Evolutionary conservation across 345 rosid genomes (phyloP).

Genomic region (Raphanus raphanistrum): DNA sequence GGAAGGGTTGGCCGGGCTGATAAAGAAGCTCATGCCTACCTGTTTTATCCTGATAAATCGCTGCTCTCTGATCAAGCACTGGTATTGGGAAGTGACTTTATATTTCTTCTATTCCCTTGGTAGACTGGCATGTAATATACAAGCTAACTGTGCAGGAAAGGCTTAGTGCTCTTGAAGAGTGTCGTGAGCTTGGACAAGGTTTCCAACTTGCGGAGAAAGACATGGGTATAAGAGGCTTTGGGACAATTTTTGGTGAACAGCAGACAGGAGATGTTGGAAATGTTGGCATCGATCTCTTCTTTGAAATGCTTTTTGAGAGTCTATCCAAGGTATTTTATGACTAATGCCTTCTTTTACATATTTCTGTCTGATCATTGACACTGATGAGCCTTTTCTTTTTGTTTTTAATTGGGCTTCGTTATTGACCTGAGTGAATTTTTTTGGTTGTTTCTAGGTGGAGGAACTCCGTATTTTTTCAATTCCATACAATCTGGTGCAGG

Average conservation of each 20-base stretch:
- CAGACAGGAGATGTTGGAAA: constrained; percentile 98
- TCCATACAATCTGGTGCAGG: constrained; percentile 83
- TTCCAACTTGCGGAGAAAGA: constrained; percentile 97
- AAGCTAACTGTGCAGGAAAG: constrained; percentile 65
- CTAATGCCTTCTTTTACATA: constrained; percentile 14
- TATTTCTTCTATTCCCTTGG: constrained; percentile 7
- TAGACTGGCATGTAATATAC: constrained; percentile 32
- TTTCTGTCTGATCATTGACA: constrained; percentile 8
- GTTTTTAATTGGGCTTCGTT: background rate
- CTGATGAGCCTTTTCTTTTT: constrained; percentile 20
- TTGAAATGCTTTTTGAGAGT: constrained; percentile 97
- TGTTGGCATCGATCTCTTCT: constrained; percentile 91
- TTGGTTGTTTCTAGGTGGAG: constrained; percentile 64
- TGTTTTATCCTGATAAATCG: constrained; percentile 89
- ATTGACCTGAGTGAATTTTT: background rate
- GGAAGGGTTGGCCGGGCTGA: constrained; percentile 99
- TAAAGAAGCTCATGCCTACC: constrained; percentile 92
- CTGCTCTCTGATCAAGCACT: constrained; percentile 73
- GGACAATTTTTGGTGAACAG: constrained; percentile 96
- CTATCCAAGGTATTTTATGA: constrained; percentile 67
- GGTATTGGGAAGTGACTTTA: constrained; percentile 42
- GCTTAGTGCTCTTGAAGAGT: constrained; percentile 87
- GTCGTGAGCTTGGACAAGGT: constrained; percentile 95
- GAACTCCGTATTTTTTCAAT: constrained; percentile 70
- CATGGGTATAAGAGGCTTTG: constrained; percentile 98